A percentile compares a stretch with the other conserved stretches of the same genome.
These are phyloP conservation scores for Penicillium sp. DNA, from an alignment of 2,329 filamentous ascomycete species.

Conservation along the genomic window DNA sequence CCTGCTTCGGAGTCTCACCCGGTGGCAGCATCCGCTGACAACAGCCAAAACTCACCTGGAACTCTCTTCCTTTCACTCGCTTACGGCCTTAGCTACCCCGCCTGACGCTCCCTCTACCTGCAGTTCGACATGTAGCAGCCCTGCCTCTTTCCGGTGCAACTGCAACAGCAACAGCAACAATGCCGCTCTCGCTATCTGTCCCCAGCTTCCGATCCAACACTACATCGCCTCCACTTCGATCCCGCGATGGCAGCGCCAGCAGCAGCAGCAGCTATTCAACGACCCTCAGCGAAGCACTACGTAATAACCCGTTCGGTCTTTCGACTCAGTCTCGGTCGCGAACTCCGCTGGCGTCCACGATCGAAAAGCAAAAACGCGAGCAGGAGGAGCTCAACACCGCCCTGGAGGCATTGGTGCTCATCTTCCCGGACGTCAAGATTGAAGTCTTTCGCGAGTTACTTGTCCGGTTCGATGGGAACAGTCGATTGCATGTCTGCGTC, in stretches of 20 bases:
- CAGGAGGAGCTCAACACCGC: slow-evolving; percentile 49
- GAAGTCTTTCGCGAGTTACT: slow-evolving; percentile 56
- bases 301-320: slow-evolving; percentile 50
- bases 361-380: slow-evolving; percentile 40
- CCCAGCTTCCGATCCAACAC: slow-evolving; percentile 41
- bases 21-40: slow-evolving; percentile 3
- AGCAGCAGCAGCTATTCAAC: slow-evolving; percentile 31
- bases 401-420: slow-evolving; percentile 44
- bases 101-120: background rate
- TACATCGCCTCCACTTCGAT: slow-evolving; percentile 34
- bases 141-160: slow-evolving; percentile 12
- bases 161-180: slow-evolving; percentile 26
- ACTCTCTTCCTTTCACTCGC: background rate
- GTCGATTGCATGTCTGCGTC: slow-evolving; percentile 52
- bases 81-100: background rate
- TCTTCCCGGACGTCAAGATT: slow-evolving; percentile 53
- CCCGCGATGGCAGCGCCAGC: slow-evolving; percentile 19
- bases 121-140: slow-evolving; percentile 39
- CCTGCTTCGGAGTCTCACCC: slow-evolving; percentile 5
- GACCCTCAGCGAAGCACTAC: slow-evolving; percentile 49
- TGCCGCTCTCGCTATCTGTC: slow-evolving; percentile 46
- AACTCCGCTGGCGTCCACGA: slow-evolving; percentile 24
- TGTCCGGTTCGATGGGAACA: slow-evolving; percentile 51
- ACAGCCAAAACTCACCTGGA: background rate
- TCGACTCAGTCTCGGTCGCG: slow-evolving; percentile 33